Conservation (phyloP, 768 basidiomycete genomes). For the Pleurotus platypus region DNA sequence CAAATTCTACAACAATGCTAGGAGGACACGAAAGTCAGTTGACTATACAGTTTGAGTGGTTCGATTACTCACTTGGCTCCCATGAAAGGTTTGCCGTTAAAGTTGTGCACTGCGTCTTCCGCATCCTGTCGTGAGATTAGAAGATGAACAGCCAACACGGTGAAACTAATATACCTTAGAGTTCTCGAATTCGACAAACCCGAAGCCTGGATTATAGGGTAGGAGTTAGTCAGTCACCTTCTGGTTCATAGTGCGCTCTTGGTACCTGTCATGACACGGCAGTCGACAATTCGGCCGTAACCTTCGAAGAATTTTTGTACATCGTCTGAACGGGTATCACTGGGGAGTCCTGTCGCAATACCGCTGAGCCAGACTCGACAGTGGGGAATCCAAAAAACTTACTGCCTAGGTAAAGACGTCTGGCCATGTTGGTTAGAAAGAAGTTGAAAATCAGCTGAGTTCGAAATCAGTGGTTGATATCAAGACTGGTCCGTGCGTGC, state of each 20-base stretch:
- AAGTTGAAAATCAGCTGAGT: slow-evolving; percentile 38
- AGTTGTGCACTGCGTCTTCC: slow-evolving; percentile 85
- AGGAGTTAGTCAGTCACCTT: slow-evolving; percentile 11
- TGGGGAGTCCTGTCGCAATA: slow-evolving; percentile 60
- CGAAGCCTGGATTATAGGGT: slow-evolving; percentile 57
- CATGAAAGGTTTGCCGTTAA: slow-evolving; percentile 88
- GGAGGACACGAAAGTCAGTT: background rate
- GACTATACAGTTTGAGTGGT: background rate
- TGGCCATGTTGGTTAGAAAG: slow-evolving; percentile 59
- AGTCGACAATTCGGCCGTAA: slow-evolving; percentile 85
- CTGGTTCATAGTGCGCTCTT: slow-evolving; percentile 21
- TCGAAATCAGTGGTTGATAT: slow-evolving; percentile 30
- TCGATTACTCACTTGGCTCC: slow-evolving; percentile 62
- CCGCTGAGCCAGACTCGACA: background rate
- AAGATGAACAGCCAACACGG: background rate
- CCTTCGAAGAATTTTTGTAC: slow-evolving; percentile 88
- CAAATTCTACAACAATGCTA: slow-evolving; percentile 95
- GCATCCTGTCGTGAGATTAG: slow-evolving; percentile 63
- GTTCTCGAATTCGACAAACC: slow-evolving; percentile 95
- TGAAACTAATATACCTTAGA: slow-evolving; percentile 47
- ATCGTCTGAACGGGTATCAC: slow-evolving; percentile 80
- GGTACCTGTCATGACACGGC: slow-evolving; percentile 89
- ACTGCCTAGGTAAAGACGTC: slow-evolving; percentile 87
- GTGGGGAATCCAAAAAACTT: slow-evolving; percentile 20
- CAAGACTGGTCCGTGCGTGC: slow-evolving; percentile 16